Conservation (phyloP, 2,329 filamentous ascomycete genomes). For the Penicillium griseofulvum region DNA sequence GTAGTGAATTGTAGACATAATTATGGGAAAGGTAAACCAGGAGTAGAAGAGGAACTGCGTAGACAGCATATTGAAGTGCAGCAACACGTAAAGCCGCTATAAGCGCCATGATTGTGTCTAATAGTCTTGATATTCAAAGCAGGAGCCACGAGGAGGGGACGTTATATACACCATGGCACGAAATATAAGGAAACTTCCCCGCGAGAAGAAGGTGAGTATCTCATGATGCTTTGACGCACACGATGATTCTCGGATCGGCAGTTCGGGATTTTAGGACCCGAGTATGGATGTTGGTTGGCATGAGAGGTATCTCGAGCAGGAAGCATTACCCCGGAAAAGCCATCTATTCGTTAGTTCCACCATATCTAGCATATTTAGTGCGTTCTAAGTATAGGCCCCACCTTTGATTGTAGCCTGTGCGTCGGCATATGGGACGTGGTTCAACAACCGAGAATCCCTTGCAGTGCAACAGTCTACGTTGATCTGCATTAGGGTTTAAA, state of each 20-base stretch:
- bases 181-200: neutral
- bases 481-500: neutral
- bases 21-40: neutral
- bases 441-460: neutral
- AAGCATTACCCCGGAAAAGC: neutral
- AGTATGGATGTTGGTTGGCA: neutral
- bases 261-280: neutral
- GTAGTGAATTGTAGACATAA: neutral
- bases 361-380: neutral
- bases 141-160: neutral
- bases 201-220: neutral
- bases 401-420: neutral
- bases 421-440: neutral
- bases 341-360: neutral
- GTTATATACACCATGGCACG: neutral
- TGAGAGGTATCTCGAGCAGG: neutral
- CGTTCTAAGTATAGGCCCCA: neutral
- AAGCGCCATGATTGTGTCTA: neutral
- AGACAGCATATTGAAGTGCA: neutral
- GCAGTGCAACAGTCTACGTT: neutral
- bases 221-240: neutral
- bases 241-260: neutral
- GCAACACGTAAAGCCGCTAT: neutral
- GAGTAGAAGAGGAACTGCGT: neutral
- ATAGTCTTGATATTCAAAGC: neutral